phyloP scores from a whole-genome alignment of 2,329 filamentous ascomycete genomes.

The Hawksworthiomyces lignivorus region DNA sequence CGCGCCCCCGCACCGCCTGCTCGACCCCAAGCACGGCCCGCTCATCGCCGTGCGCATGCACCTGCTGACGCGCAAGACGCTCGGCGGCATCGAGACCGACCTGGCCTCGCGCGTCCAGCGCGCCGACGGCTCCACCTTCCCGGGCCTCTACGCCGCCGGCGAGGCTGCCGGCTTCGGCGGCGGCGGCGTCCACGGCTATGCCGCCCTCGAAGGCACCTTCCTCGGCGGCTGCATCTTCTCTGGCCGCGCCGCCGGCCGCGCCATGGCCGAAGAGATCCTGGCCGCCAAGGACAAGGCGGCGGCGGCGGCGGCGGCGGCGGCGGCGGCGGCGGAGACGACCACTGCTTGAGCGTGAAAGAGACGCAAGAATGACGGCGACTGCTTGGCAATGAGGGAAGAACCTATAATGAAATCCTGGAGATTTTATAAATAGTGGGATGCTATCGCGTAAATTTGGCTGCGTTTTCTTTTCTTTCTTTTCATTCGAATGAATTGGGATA shows the following conservation, averaged over 20 bases:
- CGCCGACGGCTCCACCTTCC: constrained; percentile 39
- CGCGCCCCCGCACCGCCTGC: constrained; percentile 44
- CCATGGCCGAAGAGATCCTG: constrained; percentile 41
- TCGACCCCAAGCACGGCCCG: constrained; percentile 48
- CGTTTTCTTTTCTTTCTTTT: too few relatives aligned
- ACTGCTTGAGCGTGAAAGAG: too few relatives aligned
- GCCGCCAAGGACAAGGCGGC: constrained; percentile 7
- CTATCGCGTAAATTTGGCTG: too few relatives aligned
- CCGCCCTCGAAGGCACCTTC: constrained; percentile 54
- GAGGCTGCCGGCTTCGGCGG: constrained; percentile 55
- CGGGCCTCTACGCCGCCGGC: constrained; percentile 51
- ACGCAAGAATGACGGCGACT: too few relatives aligned
- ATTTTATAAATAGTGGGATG: too few relatives aligned
- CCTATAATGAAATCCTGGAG: too few relatives aligned
- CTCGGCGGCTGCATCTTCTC: constrained; percentile 57
- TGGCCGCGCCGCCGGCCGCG: constrained; percentile 47
- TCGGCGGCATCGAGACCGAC: constrained; percentile 54
- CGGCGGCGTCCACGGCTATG: constrained; percentile 56
- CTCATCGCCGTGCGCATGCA: constrained; percentile 55
- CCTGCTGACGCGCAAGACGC: constrained; percentile 52
- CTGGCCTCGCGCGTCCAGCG: constrained; percentile 48
- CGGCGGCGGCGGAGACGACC: too few relatives aligned
- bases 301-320: too few relatives aligned
- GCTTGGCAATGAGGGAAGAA: too few relatives aligned
- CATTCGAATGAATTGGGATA: too few relatives aligned